These are phyloP conservation scores for Kappamyces sp. DNA, from an alignment of 192 early-diverging fungal species.

Conservation along the genomic window DNA sequence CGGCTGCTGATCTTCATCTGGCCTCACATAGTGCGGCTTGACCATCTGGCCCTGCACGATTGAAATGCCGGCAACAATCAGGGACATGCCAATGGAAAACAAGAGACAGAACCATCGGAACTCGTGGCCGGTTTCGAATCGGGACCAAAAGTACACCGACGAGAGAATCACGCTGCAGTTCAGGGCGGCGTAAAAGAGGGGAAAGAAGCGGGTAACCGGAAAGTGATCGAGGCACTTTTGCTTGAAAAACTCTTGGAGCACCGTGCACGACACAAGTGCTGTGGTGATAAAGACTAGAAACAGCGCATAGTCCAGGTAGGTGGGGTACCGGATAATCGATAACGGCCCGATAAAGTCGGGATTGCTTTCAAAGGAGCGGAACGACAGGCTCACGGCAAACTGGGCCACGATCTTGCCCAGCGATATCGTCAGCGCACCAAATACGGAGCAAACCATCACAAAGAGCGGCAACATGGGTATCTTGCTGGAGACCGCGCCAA, in stretches of 20 bases:
- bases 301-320: neutral
- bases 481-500: neutral
- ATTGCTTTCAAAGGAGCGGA: neutral
- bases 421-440: conserved; percentile 11
- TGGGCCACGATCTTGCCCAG: conserved; percentile 6
- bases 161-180: conserved; percentile 16
- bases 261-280: neutral
- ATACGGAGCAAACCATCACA: conserved; percentile 10
- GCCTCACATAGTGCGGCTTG: too few relatives aligned
- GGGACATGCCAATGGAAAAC: conserved; percentile 13
- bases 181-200: conserved; percentile 14
- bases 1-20: too few relatives aligned
- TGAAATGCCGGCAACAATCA: conserved; percentile 10
- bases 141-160: neutral
- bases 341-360: neutral
- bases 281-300: neutral
- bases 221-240: conserved; percentile 14
- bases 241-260: conserved; percentile 20
- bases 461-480: conserved; percentile 1
- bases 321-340: neutral
- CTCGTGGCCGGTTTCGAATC: neutral
- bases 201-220: conserved; percentile 11
- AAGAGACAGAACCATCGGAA: conserved; percentile 2
- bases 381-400: neutral
- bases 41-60: neutral